phyloP scores from a whole-genome alignment of 306 rosid species.

The Cucumis hystrix region DNA sequence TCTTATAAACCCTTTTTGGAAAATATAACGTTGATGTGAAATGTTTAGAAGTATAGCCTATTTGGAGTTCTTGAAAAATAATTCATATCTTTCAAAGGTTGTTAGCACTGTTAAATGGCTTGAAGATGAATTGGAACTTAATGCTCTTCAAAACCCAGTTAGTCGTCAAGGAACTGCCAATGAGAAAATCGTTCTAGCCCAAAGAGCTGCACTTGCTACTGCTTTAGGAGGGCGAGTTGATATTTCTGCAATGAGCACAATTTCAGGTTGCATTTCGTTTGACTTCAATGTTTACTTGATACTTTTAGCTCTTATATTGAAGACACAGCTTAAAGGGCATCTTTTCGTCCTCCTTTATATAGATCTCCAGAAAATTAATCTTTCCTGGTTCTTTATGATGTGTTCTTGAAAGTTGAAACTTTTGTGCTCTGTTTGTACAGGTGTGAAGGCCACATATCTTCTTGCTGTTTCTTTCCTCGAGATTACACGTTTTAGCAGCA shows the following conservation, averaged over 20 bases:
- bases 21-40: neutral
- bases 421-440: slow-evolving; percentile 23
- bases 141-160: slow-evolving; percentile 93
- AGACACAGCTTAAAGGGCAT: neutral
- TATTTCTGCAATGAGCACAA: slow-evolving; percentile 69
- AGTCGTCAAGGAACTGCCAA: slow-evolving; percentile 83
- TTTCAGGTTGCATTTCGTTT: slow-evolving; percentile 48
- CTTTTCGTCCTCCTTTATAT: neutral
- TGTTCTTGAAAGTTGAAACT: slow-evolving; percentile 3
- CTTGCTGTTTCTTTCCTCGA: slow-evolving; percentile 95
- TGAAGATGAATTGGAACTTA: slow-evolving; percentile 93
- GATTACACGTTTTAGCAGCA: slow-evolving; percentile 90
- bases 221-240: slow-evolving; percentile 96
- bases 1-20: neutral
- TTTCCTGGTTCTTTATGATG: neutral
- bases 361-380: neutral
- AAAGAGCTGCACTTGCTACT: slow-evolving; percentile 86
- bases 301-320: neutral
- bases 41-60: neutral
- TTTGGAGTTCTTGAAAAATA: slow-evolving; percentile 6
- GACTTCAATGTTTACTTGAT: neutral
- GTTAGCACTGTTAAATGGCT: slow-evolving; percentile 99
- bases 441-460: slow-evolving; percentile 96
- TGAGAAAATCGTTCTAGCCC: slow-evolving; percentile 84
- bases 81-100: slow-evolving; percentile 39